Conservation (phyloP, 495 filamentous ascomycete genomes). For the Wilcoxina mikolae region DNA sequence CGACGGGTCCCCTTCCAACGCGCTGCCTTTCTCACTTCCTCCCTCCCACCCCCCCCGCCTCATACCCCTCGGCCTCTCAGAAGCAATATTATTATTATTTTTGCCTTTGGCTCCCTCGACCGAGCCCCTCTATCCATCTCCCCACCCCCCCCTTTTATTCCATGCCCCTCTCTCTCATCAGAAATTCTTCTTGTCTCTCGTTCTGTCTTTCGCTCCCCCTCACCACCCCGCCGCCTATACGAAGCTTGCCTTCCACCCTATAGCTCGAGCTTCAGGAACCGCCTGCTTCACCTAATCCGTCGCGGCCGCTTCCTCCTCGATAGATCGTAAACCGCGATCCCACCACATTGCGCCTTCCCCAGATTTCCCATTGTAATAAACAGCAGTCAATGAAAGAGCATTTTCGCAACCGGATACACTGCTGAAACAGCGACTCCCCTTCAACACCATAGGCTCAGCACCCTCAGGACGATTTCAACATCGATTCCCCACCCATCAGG, state of each 20-base stretch:
- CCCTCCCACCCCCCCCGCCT: neutral
- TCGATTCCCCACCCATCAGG: slow-evolving; percentile 26
- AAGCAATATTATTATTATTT: slow-evolving; percentile 28
- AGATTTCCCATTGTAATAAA: slow-evolving; percentile 17
- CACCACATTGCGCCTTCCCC: slow-evolving; percentile 26
- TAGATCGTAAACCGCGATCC: slow-evolving; percentile 11
- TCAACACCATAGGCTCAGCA: neutral
- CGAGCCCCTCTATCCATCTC: slow-evolving; percentile 28
- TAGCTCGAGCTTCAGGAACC: slow-evolving; percentile 17
- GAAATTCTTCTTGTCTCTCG: slow-evolving; percentile 31
- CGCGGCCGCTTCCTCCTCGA: slow-evolving; percentile 1
- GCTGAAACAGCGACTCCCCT: slow-evolving; percentile 11
- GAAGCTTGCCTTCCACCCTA: slow-evolving; percentile 22
- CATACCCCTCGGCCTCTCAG: slow-evolving; percentile 23
- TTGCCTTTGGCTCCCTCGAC: slow-evolving; percentile 24
- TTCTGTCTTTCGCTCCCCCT: slow-evolving; percentile 32
- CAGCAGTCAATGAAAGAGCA: slow-evolving; percentile 28
- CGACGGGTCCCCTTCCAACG: neutral
- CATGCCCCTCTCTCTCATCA: slow-evolving; percentile 30
- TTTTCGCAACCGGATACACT: slow-evolving; percentile 24
- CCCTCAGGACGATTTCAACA: slow-evolving; percentile 29
- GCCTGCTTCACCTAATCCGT: neutral
- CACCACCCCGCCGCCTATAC: slow-evolving; percentile 29
- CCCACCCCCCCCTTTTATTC: slow-evolving; percentile 28
- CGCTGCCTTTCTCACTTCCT: neutral